Conservation (phyloP, 2,329 filamentous ascomycete genomes). For the Penicillium sp. region DNA sequence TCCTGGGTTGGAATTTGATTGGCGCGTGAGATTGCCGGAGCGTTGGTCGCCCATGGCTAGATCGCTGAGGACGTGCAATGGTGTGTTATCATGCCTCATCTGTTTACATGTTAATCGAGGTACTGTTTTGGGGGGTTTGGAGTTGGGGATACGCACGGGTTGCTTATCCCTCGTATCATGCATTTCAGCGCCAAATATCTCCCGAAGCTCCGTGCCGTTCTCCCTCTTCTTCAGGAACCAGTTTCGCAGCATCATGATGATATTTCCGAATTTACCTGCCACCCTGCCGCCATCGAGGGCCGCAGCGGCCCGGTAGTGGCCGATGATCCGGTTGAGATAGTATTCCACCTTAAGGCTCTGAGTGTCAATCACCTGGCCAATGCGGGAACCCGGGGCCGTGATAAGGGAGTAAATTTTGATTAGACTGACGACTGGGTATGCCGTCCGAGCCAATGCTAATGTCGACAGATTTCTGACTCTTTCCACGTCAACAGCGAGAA, state of each 20-base stretch:
- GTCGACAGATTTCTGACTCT: conserved; percentile 67
- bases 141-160: neutral
- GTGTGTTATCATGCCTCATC: conserved; percentile 29
- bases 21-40: conserved; percentile 5
- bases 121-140: neutral
- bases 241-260: conserved; percentile 67
- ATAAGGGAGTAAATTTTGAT: conserved; percentile 74
- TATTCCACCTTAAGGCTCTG: conserved; percentile 65
- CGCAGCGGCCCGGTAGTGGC: conserved; percentile 66
- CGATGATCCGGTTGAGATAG: conserved; percentile 70
- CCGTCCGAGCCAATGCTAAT: conserved; percentile 69
- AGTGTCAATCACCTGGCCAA: conserved; percentile 69
- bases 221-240: conserved; percentile 63
- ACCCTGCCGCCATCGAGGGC: conserved; percentile 65
- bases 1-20: conserved; percentile 3
- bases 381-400: conserved; percentile 62
- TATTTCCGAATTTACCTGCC: conserved; percentile 69
- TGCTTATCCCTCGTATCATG: conserved; percentile 3
- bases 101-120: conserved; percentile 2
- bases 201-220: conserved; percentile 26
- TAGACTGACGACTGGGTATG: conserved; percentile 70
- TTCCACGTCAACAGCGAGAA: conserved; percentile 61
- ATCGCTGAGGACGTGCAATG: conserved; percentile 41
- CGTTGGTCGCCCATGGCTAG: conserved; percentile 40
- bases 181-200: conserved; percentile 22